phyloP scores from a whole-genome alignment of 257 asterid species.

The Datura wrightii region DNA sequence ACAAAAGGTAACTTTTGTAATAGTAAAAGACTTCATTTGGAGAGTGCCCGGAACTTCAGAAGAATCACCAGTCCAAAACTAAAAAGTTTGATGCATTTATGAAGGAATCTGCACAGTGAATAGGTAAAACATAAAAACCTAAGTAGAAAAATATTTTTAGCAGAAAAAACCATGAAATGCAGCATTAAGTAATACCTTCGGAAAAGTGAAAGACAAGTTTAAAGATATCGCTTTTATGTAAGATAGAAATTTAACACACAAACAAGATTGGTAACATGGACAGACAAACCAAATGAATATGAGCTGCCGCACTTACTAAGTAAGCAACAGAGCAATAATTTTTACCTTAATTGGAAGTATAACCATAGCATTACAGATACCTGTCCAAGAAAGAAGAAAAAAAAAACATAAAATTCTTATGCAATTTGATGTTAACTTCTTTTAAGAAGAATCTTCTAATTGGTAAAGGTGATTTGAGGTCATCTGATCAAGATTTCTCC shows the following conservation, averaged over 20 bases:
- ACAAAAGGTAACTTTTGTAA: constrained; percentile 64
- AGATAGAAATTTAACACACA: neutral
- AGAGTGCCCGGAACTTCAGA: constrained; percentile 90
- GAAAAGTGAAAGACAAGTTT: neutral
- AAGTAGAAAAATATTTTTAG: constrained; percentile 41
- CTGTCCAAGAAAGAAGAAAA: neutral
- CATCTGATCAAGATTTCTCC: neutral
- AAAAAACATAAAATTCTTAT: neutral
- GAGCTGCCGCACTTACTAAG: neutral
- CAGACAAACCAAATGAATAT: neutral
- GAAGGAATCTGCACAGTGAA: constrained; percentile 98
- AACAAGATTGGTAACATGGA: neutral
- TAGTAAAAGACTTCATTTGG: constrained; percentile 86
- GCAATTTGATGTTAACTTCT: neutral
- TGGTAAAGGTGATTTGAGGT: neutral
- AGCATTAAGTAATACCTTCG: neutral
- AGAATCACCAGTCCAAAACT: constrained; percentile 97
- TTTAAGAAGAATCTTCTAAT: too few species aligned
- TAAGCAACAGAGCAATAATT: neutral
- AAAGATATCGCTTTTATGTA: neutral
- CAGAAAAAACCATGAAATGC: constrained; percentile 32
- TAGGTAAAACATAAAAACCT: constrained; percentile 59
- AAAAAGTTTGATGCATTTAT: constrained; percentile 80
- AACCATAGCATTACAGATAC: neutral
- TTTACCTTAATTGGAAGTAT: neutral